phyloP scores from a whole-genome alignment of 2,329 filamentous ascomycete species.

The Pyrenochaeta sp. region DNA sequence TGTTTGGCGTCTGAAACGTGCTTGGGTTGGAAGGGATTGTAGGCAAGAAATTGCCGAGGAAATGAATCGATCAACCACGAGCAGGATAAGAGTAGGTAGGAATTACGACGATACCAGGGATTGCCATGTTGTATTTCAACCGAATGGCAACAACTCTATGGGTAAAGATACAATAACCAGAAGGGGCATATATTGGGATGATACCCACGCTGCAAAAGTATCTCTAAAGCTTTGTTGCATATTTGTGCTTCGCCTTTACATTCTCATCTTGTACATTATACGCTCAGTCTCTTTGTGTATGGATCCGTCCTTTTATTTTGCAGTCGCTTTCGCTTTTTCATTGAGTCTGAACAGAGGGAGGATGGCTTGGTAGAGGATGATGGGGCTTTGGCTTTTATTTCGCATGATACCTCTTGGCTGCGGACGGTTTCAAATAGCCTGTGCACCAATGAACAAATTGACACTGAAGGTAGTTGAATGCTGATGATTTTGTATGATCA shows the following conservation, averaged over 20 bases:
- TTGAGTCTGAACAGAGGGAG: background rate
- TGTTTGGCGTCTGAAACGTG: too few relatives aligned
- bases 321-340: background rate
- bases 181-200: conserved; percentile 3
- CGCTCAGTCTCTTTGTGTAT: background rate
- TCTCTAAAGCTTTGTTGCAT: conserved; percentile 1
- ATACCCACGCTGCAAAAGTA: conserved; percentile 9
- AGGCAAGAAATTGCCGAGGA: too few relatives aligned
- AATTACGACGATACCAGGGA: background rate
- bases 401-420: conserved; percentile 20
- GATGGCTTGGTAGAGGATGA: conserved; percentile 11
- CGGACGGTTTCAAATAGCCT: conserved; percentile 1
- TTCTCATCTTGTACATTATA: conserved; percentile 3
- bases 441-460: conserved; percentile 8
- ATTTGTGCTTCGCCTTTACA: background rate
- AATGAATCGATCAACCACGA: too few relatives aligned
- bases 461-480: background rate
- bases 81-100: too few relatives aligned
- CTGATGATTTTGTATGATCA: too few relatives aligned
- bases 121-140: background rate
- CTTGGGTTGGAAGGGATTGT: too few relatives aligned
- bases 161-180: background rate
- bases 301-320: background rate
- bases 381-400: conserved; percentile 14
- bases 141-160: background rate